Base-by-base conservation (phyloP, 768 basidiomycete species). In the Serendipita sp. region DNA sequence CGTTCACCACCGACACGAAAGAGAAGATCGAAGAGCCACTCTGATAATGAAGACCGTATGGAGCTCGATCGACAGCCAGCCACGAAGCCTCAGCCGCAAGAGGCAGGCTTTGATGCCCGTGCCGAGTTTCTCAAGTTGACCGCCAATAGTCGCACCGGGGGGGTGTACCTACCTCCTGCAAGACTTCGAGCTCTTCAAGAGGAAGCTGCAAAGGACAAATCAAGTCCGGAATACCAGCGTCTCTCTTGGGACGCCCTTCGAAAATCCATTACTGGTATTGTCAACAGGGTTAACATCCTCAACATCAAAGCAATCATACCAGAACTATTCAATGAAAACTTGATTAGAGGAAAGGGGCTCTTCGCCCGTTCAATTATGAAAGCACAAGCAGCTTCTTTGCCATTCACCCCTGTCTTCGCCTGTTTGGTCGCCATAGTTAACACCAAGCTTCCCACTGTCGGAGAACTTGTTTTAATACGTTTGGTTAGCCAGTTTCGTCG, bases 181-280 rank as follows among this genome's bases (percentile, higher is more conserved):
- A 83, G 94, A 29, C 77, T 98, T 44, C 82, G 93, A 52, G 93
- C 92, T 0, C 80, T 99, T 74, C 92, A 94, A 69, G 86, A 82
- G 48, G 88, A 87, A 34, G 91, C 91, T 5, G 75, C 83, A 3
- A 75, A 79, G 66, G 91, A 96, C 78, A 94, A 94, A 76, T 77
- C 79, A 53, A 87, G 88, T 65, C 70, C 85, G 18, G 94, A 96
- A 75, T 98, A 88, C 74, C 96, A 99, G 74, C 82, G 96, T 8
- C 75, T 99, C 65, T 89, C 91, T 8, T 99, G 96, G 96, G 96
- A 99, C 71, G 96, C 96, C 1, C 76, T 99, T 66, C 85, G 94
- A 72, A 99, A 99, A 75, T 90, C 87, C 62, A 88, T 99, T 70
- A 98, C 96, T 33, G 96, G 96, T 91, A 87, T 98, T 69, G 95